Base-by-base conservation (phyloP, 2,329 filamentous ascomycete species). In the Beauveria asiatica region DNA sequence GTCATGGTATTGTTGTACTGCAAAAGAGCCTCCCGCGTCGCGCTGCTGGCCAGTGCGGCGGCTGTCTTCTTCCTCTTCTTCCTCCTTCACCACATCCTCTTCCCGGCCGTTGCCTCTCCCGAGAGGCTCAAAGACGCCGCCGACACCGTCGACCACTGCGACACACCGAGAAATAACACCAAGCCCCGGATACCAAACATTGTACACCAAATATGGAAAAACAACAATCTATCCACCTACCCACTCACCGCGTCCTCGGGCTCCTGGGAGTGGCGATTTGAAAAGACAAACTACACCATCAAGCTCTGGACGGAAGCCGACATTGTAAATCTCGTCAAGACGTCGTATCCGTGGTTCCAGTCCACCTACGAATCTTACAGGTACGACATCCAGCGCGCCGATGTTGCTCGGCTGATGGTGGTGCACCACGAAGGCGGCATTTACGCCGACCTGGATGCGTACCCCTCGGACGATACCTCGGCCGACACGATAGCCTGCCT, bases 131-230 rank as follows among this genome's bases (percentile, higher is more conserved):
- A 59, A 33, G 57, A 53, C 1, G 49, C 50, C 17, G 57, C 57
- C 30, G 57, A 53, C 16, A 54, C 23, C n/a, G 23, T 59, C 49
- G 57, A 54, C 19, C 41, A 48, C 27, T 59, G 57, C 57, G 17
- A 48, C 1, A 21, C 19, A 25, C 4, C 50, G 11, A 44, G 16
- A n/a, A 48, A 54, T 7, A 48, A 21, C 2, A 53, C 39, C 27
- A 33, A 42, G 3, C 48, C 52, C n/a, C 45, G 45, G 11, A 59
- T 62, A 42, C 64, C 66, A n/a, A 67, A 65, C 16, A 51, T 60
- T 3, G 37, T 67, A 1, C 67, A 68, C 37, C 67, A 68, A 45
- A 64, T 67, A 37, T 68, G 67, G 67, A 68, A 67, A 9, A 62
- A 62, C 9, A 41, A 48, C 1, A 25, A 67, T 33, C 53, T 66